phyloP scores from a whole-genome alignment of 1,139 yeast genomes.

The Saccharomyces hybrid region DNA sequence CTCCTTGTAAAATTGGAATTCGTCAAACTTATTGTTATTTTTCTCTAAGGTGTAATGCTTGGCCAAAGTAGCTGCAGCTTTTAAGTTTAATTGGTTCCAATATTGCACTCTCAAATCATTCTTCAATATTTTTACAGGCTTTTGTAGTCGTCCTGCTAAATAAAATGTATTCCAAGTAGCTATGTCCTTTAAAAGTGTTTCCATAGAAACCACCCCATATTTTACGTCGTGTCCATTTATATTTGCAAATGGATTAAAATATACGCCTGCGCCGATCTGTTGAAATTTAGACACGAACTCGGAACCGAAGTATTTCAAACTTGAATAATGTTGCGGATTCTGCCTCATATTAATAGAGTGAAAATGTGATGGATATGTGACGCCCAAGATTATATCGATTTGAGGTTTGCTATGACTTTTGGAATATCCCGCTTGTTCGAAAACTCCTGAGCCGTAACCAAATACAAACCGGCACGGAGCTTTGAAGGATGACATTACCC shows the following conservation, averaged over 20 bases:
- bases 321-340: slow-evolving; percentile 70
- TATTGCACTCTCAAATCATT: slow-evolving; percentile 55
- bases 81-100: slow-evolving; percentile 68
- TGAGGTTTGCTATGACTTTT: slow-evolving; percentile 47
- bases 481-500: slow-evolving; percentile 46
- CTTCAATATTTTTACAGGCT: slow-evolving; percentile 75
- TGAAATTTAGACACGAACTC: slow-evolving; percentile 53
- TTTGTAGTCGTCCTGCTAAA: slow-evolving; percentile 87
- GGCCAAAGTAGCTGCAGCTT: slow-evolving; percentile 73
- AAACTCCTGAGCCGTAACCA: slow-evolving; percentile 96
- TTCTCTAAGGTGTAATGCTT: slow-evolving; percentile 42
- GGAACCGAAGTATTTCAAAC: slow-evolving; percentile 54
- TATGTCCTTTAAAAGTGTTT: slow-evolving; percentile 57
- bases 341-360: slow-evolving; percentile 63
- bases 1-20: slow-evolving; percentile 60
- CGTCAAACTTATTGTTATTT: slow-evolving; percentile 42
- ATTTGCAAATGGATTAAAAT: slow-evolving; percentile 82
- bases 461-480: slow-evolving; percentile 70
- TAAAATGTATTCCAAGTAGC: slow-evolving; percentile 79
- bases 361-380: slow-evolving; percentile 64
- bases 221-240: slow-evolving; percentile 61
- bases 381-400: slow-evolving; percentile 82
- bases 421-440: slow-evolving; percentile 59
- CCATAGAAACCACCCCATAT: slow-evolving; percentile 75
- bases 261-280: slow-evolving; percentile 81